phyloP scores from a whole-genome alignment of 305 asterid genomes.

The Solanum aculeatissimum region DNA sequence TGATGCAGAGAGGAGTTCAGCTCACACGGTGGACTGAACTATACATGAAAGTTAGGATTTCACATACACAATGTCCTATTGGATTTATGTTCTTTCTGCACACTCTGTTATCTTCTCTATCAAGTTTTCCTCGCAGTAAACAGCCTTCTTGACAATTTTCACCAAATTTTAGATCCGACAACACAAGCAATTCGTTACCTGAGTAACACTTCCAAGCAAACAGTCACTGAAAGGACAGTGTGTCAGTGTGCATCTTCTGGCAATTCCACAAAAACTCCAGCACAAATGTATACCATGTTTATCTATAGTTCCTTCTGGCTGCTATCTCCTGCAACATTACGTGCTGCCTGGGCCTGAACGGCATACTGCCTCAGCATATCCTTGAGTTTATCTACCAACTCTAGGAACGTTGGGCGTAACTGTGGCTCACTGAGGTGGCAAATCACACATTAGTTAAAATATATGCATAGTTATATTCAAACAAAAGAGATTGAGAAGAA shows the following conservation, averaged over 20 bases:
- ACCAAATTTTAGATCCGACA: slow-evolving; percentile 8
- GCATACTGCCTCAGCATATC: slow-evolving; percentile 50
- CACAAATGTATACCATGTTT: neutral
- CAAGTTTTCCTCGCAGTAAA: neutral
- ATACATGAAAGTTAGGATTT: neutral
- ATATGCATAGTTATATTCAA: neutral
- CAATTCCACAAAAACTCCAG: neutral
- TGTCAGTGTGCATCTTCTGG: neutral
- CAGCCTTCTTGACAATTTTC: neutral
- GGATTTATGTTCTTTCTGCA: neutral
- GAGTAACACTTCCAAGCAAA: neutral
- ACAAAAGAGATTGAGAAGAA: neutral
- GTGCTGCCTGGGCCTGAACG: slow-evolving; percentile 48
- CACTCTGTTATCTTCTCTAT: neutral
- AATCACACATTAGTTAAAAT: neutral
- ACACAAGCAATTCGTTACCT: slow-evolving; percentile 15
- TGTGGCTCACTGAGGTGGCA: slow-evolving; percentile 57
- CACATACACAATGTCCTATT: neutral
- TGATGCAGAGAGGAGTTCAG: neutral
- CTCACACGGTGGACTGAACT: neutral
- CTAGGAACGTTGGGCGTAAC: slow-evolving; percentile 70
- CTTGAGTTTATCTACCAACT: slow-evolving; percentile 64
- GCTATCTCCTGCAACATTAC: slow-evolving; percentile 29
- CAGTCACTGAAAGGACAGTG: neutral
- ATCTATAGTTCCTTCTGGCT: slow-evolving; percentile 32